A percentile compares a stretch with the other conserved stretches of the same genome.
Conservation (phyloP, 768 basidiomycete species). For the Suillus americanus region DNA sequence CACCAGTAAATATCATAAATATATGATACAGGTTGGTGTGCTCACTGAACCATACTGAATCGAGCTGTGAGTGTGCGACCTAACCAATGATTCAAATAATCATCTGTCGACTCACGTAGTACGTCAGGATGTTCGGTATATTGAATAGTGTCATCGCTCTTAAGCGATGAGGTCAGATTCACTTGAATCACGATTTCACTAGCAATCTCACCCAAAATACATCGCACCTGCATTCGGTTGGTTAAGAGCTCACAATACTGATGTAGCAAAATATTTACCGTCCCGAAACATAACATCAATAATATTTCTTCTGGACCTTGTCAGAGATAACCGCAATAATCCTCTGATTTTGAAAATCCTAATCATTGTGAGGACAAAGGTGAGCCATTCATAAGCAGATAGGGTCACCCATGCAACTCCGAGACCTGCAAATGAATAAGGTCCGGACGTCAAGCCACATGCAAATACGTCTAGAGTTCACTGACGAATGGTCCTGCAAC, state of each 20-base stretch:
- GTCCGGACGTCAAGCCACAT: background rate
- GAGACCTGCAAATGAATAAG: background rate
- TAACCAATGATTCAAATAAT: background rate
- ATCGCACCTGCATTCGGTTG: background rate
- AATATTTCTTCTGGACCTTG: background rate
- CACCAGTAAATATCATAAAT: background rate
- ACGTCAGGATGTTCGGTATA: background rate
- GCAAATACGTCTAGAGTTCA: background rate
- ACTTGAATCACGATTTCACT: background rate
- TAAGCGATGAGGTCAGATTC: background rate
- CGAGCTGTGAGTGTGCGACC: background rate
- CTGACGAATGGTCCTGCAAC: background rate
- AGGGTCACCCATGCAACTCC: background rate
- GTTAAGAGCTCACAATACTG: background rate
- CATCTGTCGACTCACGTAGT: background rate
- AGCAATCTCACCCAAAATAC: background rate
- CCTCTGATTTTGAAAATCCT: background rate
- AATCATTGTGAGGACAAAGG: background rate
- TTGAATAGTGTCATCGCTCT: background rate
- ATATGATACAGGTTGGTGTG: background rate
- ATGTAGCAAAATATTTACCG: background rate
- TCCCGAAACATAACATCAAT: background rate
- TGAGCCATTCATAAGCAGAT: background rate
- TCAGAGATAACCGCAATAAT: background rate
- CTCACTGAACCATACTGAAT: background rate